Percentiles rank a stretch among this genome's conserved stretches.
Conservation (phyloP, 2,329 filamentous ascomycete genomes). For the Sporothrix dimorphospora region DNA sequence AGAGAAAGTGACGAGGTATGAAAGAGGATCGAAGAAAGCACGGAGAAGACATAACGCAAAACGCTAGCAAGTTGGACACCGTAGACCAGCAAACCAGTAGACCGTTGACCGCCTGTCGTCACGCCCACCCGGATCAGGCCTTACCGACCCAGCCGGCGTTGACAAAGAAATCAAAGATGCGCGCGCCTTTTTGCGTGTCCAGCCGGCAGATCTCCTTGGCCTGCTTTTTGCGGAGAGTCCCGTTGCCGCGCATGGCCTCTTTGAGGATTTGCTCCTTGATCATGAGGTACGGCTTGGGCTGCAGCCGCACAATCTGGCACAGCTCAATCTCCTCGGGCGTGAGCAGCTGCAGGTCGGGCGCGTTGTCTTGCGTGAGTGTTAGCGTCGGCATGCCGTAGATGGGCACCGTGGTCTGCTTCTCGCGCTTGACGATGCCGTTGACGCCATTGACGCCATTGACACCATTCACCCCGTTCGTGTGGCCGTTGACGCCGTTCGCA, state of each 20-base stretch:
- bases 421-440: slow-evolving; percentile 46
- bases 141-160: slow-evolving; percentile 91
- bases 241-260: slow-evolving; percentile 87
- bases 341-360: slow-evolving; percentile 82
- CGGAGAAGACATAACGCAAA: background rate
- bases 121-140: slow-evolving; percentile 52
- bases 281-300: slow-evolving; percentile 92
- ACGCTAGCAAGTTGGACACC: background rate
- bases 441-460: slow-evolving; percentile 41
- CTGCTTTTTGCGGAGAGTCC: slow-evolving; percentile 89
- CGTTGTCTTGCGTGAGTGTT: slow-evolving; percentile 72
- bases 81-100: too few species aligned
- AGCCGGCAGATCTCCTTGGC: slow-evolving; percentile 83
- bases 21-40: background rate
- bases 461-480: slow-evolving; percentile 37
- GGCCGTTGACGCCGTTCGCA: slow-evolving; percentile 39
- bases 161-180: slow-evolving; percentile 94
- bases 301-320: slow-evolving; percentile 79
- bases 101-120: too few species aligned
- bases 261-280: slow-evolving; percentile 93
- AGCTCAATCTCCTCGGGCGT: slow-evolving; percentile 83
- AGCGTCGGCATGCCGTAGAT: slow-evolving; percentile 66
- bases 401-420: slow-evolving; percentile 57
- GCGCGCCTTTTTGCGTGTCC: slow-evolving; percentile 80
- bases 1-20: background rate